phyloP scores from a whole-genome alignment of 2,329 filamentous ascomycete genomes.

The Ophiostoma tasmaniense region DNA sequence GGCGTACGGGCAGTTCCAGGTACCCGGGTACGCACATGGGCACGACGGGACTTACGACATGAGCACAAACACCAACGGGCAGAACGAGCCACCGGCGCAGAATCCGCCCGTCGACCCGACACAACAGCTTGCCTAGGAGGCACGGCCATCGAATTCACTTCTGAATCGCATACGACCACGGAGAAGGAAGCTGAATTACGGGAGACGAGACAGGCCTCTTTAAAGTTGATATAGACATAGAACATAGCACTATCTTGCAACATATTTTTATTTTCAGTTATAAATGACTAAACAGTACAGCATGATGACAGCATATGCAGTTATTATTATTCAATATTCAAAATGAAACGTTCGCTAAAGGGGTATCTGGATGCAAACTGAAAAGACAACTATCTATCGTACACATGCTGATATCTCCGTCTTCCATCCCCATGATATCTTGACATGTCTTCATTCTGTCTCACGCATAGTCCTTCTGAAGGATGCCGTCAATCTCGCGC shows the following conservation, averaged over 20 bases:
- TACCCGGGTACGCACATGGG: not conserved
- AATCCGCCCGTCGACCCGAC: not conserved
- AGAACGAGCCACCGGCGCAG: not conserved
- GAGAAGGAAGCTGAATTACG: not conserved
- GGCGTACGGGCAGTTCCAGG: not conserved
- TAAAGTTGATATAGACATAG: not conserved
- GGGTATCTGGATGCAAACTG: not conserved
- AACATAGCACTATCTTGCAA: not conserved
- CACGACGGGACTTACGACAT: not conserved
- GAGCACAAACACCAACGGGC: not conserved
- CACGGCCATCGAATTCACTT: not conserved
- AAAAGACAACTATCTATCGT: not conserved
- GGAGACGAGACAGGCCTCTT: not conserved
- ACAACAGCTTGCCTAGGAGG: not conserved
- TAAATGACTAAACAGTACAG: not conserved
- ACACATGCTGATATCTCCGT: not conserved
- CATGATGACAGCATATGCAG: not conserved
- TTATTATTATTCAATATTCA: not conserved
- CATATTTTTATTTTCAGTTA: not conserved
- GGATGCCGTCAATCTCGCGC: constrained; percentile 9
- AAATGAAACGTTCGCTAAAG: not conserved
- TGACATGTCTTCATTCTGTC: too few relatives aligned
- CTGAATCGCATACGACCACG: not conserved
- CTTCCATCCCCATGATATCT: not conserved
- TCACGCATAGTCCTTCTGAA: not conserved